Percentiles rank a stretch among this genome's conserved stretches.
Evolutionary conservation across 192 early-diverging fungal genomes (phyloP).

Genomic region (Chytriomyces confervae): DNA sequence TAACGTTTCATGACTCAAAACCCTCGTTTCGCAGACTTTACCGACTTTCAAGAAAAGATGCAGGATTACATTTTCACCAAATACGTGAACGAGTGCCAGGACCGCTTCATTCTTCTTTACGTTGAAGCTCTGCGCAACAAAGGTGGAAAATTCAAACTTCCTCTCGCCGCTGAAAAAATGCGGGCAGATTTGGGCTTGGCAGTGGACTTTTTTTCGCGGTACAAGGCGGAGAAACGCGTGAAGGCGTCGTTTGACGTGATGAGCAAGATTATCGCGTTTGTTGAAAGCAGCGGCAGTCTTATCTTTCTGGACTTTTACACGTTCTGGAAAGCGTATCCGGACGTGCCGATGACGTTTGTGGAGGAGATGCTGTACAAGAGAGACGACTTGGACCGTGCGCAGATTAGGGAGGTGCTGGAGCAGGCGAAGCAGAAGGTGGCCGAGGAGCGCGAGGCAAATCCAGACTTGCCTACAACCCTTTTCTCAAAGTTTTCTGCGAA

Average conservation of each 20-base stretch:
- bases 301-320: constrained; percentile 92
- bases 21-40: constrained; percentile 53
- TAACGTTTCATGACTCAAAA: not conserved
- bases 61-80: constrained; percentile 89
- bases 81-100: constrained; percentile 84
- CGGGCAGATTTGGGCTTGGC: constrained; percentile 73
- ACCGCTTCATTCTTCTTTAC: constrained; percentile 82
- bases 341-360: constrained; percentile 88
- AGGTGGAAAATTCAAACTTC: constrained; percentile 75
- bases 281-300: constrained; percentile 81
- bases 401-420: constrained; percentile 88
- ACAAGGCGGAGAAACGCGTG: constrained; percentile 75
- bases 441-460: constrained; percentile 44
- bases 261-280: constrained; percentile 77
- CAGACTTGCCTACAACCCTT: not conserved
- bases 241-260: constrained; percentile 82
- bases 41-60: constrained; percentile 85
- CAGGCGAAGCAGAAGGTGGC: constrained; percentile 72
- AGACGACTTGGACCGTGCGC: constrained; percentile 89
- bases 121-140: constrained; percentile 86
- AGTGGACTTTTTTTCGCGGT: constrained; percentile 78
- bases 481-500: not conserved
- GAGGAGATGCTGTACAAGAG: constrained; percentile 86
- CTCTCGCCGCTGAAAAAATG: constrained; percentile 71
- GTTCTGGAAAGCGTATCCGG: constrained; percentile 88